Conservation (phyloP, 2,329 filamentous ascomycete species). For the Paramyrothecium sp. region DNA sequence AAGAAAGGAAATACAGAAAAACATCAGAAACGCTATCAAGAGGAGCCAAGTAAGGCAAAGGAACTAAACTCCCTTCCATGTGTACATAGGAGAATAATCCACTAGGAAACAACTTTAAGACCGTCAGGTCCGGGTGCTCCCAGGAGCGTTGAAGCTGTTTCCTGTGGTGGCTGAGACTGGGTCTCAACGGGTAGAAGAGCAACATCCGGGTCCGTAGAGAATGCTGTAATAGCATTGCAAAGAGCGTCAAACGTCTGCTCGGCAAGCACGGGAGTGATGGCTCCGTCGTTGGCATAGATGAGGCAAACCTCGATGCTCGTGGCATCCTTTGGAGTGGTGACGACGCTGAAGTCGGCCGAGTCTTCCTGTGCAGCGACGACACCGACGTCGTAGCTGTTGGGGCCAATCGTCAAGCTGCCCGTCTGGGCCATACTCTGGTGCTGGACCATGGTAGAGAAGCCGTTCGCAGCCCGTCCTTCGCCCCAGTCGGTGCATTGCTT, state of each 20-base stretch:
- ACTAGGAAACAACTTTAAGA: no score
- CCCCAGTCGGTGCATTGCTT: conserved; percentile 18
- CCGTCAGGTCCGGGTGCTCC: no score
- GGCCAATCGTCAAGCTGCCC: conserved; percentile 8
- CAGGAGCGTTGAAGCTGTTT: no score
- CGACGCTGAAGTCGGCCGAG: conserved; percentile 17
- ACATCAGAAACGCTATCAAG: no score
- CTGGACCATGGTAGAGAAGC: conserved; percentile 19
- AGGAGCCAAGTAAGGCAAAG: no score
- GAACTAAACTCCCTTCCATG: no score
- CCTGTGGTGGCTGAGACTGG: no score
- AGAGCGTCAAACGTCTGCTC: conserved; percentile 11
- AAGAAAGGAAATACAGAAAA: no score
- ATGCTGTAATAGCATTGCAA: conserved; percentile 8
- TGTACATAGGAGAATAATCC: no score
- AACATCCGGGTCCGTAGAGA: conserved; percentile 3
- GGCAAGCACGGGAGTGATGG: background rate
- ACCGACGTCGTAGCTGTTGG: conserved; percentile 15
- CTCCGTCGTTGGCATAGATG: conserved; percentile 10
- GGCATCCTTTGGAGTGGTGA: conserved; percentile 14
- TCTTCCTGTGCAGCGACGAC: conserved; percentile 14
- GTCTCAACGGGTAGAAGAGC: background rate
- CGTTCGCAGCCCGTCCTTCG: conserved; percentile 7
- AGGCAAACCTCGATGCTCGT: conserved; percentile 15
- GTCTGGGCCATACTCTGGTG: conserved; percentile 20